Evolutionary conservation across 2,329 filamentous ascomycete species (phyloP).

Genomic region (Penicillium glabrum): DNA sequence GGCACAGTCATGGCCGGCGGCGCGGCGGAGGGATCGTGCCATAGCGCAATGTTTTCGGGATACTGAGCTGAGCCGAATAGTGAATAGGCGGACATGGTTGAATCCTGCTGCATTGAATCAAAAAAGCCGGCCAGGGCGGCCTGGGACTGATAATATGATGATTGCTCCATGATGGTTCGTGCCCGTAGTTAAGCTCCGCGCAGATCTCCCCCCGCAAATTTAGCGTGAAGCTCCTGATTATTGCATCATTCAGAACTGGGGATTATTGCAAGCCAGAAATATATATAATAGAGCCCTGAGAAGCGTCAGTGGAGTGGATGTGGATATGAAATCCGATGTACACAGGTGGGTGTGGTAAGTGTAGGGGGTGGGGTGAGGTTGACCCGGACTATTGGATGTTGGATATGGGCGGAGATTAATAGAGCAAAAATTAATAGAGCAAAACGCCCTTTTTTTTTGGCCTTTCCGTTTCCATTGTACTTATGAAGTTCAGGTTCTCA

Average conservation of each 20-base stretch:
- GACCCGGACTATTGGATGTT: conserved; percentile 12
- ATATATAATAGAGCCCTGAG: background rate
- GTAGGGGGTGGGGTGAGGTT: conserved; percentile 16
- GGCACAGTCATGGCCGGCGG: conserved; percentile 19
- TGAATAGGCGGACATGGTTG: conserved; percentile 32
- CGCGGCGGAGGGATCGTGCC: conserved; percentile 39
- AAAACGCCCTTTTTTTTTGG: background rate
- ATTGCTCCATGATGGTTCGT: conserved; percentile 24
- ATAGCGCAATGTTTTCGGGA: conserved; percentile 45
- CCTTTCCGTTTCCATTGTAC: background rate
- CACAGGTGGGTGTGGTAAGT: background rate
- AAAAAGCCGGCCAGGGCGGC: conserved; percentile 30
- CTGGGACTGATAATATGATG: conserved; percentile 30
- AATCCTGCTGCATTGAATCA: conserved; percentile 25
- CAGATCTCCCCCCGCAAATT: conserved; percentile 9
- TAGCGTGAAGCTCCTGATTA: conserved; percentile 8
- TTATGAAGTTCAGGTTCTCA: too few relatives aligned
- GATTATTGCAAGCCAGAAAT: background rate
- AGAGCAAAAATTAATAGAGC: conserved; percentile 12
- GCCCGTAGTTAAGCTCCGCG: conserved; percentile 6
- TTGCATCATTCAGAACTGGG: conserved; percentile 9
- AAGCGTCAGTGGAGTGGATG: background rate
- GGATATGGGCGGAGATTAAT: conserved; percentile 27
- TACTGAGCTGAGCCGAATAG: conserved; percentile 38
- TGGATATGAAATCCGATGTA: background rate